Base-by-base conservation (phyloP, 2,329 filamentous ascomycete genomes). In the Chalaropsis thielavioides region DNA sequence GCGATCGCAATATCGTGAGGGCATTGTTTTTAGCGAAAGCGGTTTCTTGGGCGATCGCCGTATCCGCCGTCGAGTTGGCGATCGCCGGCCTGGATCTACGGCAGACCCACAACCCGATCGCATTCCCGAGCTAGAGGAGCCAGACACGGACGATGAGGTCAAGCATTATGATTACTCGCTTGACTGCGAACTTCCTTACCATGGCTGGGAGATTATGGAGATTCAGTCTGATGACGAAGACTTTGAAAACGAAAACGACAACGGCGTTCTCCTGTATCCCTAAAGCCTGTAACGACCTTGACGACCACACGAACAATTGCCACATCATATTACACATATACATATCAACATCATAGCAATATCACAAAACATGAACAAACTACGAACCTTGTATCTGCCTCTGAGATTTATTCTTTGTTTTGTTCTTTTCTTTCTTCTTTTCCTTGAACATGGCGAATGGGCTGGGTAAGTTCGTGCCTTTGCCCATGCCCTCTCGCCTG, bases 61-160 rank as follows among this genome's bases (percentile, higher is more conserved):
- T 35, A 72, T 80, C 66, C 75, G 76, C 63, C 76, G 80, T 67
- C 75, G 78, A 46, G 70, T 79, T 63, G 74, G 73, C n/a, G 72
- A 76, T 59, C 76, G 80, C 43, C 76, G 77, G 49, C 77, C 78
- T 56, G 76, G 75, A 67, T 69, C 80, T 31, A 80, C 81, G 68
- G 74, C 77, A 22, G 79, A 81, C 66, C 79, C 40, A 78, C 77
- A 11, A 75, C 17, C 76, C 61, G 78, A 78, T 11, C 75, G 77
- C 44, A 82, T 82, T 66, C 79, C 81, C 44, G 80, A 82, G 72
- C 73, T 80, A 1, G 80, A 81, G 17, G 80, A 82, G 71, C 80
- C 80, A 11, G 75, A 77, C 65, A 80, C 78, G 27, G 76, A 75
- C 66, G 77, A 79, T 27, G 77, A 79, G 35, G 44, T 61, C 6